Evolutionary conservation across 495 filamentous ascomycete species (phyloP).

Genomic region (Aspergillus kassunensis): DNA sequence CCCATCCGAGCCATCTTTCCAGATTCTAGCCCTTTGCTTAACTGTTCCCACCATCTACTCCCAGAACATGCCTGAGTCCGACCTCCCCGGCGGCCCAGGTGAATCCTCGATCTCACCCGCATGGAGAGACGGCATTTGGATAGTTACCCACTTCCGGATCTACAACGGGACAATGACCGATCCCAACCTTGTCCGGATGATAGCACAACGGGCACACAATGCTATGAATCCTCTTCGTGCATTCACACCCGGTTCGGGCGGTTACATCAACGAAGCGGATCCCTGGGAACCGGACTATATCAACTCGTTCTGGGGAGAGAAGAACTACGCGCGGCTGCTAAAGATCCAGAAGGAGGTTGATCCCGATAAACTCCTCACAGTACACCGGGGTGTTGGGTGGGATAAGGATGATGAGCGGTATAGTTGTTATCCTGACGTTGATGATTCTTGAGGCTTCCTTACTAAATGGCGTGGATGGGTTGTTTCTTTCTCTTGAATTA

Average conservation of each 20-base stretch:
- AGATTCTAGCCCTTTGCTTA: slow-evolving; percentile 1
- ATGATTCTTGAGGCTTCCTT: slow-evolving; percentile 43
- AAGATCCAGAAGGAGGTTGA: slow-evolving; percentile 42
- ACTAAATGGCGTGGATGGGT: background rate
- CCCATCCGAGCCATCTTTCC: background rate
- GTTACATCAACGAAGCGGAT: slow-evolving; percentile 45
- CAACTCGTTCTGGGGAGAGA: slow-evolving; percentile 17
- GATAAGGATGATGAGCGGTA: slow-evolving; percentile 10
- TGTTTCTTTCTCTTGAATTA: too few relatives aligned
- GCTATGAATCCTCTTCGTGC: slow-evolving; percentile 11
- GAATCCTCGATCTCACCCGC: slow-evolving; percentile 7
- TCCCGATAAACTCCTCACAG: slow-evolving; percentile 17
- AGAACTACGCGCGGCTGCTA: slow-evolving; percentile 36
- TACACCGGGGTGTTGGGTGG: slow-evolving; percentile 15
- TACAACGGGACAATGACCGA: background rate
- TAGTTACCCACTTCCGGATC: slow-evolving; percentile 2
- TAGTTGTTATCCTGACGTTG: slow-evolving; percentile 15
- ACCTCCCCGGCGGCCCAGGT: slow-evolving; percentile 13
- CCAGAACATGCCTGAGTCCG: slow-evolving; percentile 5
- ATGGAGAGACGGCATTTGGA: slow-evolving; percentile 15
- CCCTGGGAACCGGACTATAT: slow-evolving; percentile 23
- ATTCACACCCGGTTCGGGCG: slow-evolving; percentile 33
- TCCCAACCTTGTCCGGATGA: background rate
- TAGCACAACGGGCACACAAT: slow-evolving; percentile 1
- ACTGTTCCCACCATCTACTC: slow-evolving; percentile 11